A percentile compares a stretch with the other conserved stretches of the same genome.
Conservation (phyloP, 23 red algal species). For the Gracilaria domingensis region DNA sequence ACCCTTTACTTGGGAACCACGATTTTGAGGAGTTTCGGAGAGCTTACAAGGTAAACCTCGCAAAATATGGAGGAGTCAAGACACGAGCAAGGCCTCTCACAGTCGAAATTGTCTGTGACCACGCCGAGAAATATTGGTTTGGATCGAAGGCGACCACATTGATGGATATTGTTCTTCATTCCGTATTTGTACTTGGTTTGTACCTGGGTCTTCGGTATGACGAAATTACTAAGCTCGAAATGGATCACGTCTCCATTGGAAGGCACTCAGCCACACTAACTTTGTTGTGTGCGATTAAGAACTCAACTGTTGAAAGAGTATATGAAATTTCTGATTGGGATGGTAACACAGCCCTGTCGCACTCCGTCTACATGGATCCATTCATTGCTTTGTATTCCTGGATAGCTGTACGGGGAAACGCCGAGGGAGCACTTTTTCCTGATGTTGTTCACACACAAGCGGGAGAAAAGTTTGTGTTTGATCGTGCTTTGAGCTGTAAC, state of each 20-base stretch:
- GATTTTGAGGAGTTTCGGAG: neutral
- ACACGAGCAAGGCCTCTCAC: slow-evolving; percentile 27
- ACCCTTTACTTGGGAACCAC: neutral
- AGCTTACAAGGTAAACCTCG: slow-evolving; percentile 7
- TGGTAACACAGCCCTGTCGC: neutral
- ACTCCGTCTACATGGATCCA: slow-evolving; percentile 46
- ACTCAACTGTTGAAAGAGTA: slow-evolving; percentile 14
- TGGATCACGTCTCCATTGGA: slow-evolving; percentile 17
- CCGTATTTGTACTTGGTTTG: neutral
- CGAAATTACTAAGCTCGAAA: slow-evolving; percentile 30
- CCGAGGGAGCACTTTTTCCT: neutral
- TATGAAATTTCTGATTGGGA: slow-evolving; percentile 40
- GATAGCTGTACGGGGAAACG: neutral
- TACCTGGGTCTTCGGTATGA: slow-evolving; percentile 23
- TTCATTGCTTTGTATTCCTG: slow-evolving; percentile 26
- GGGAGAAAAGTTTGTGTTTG: neutral
- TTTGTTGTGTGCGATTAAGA: slow-evolving; percentile 13
- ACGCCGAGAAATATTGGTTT: slow-evolving; percentile 46
- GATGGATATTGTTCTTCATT: neutral
- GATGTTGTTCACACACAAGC: neutral
- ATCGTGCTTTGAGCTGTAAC: neutral
- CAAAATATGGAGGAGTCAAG: neutral
- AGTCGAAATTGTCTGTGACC: slow-evolving; percentile 19
- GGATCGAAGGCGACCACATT: neutral
- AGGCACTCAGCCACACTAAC: neutral